Conservation (phyloP, 1,284 basidiomycete species). For the Naganishia albida region DNA sequence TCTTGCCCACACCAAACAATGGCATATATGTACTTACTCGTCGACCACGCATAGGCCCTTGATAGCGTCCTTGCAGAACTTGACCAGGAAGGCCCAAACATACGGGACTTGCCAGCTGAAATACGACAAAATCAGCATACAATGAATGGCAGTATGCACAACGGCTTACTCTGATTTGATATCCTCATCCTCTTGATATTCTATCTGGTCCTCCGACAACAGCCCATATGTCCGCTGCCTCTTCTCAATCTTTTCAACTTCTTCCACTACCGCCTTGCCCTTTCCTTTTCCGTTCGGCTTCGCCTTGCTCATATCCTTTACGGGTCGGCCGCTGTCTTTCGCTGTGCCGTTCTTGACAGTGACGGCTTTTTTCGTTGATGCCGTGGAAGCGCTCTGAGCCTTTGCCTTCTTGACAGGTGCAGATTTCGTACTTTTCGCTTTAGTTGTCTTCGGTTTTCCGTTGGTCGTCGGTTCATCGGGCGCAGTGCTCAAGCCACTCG, state of each 20-base stretch:
- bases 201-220: conserved; percentile 7
- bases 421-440: conserved; percentile 12
- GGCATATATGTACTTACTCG: conserved; percentile 30
- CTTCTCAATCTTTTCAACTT: conserved; percentile 26
- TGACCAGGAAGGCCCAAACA: conserved; percentile 32
- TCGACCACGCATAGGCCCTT: conserved; percentile 29
- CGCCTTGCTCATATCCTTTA: conserved; percentile 10
- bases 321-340: conserved; percentile 8
- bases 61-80: conserved; percentile 29
- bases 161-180: conserved; percentile 25
- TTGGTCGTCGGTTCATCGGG: conserved; percentile 10
- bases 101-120: conserved; percentile 35
- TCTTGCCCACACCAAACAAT: not conserved
- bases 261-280: conserved; percentile 5
- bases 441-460: conserved; percentile 19
- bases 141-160: not conserved
- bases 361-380: conserved; percentile 9
- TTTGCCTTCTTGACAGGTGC: conserved; percentile 14
- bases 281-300: conserved; percentile 26
- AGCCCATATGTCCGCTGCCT: conserved; percentile 19
- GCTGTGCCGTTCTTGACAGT: not conserved
- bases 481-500: conserved; percentile 14
- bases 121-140: not conserved
- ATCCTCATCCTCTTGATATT: conserved; percentile 23
- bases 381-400: not conserved